phyloP scores from a whole-genome alignment of 192 early-diverging fungal genomes.

The Podila minutissima region DNA sequence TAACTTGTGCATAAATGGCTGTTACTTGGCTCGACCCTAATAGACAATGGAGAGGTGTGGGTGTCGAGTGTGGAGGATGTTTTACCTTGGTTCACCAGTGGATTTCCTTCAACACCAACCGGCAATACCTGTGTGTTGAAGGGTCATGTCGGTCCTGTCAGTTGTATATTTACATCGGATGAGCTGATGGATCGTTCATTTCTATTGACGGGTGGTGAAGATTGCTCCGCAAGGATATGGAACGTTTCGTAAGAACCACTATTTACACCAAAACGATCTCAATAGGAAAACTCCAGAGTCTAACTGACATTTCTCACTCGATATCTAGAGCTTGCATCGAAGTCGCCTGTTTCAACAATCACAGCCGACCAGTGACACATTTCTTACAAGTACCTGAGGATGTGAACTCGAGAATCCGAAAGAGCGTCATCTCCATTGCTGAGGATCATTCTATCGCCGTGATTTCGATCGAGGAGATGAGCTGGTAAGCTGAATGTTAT shows the following conservation, averaged over 20 bases:
- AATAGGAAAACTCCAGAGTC: no score
- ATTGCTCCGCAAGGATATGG: slow-evolving; percentile 80
- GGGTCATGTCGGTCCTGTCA: slow-evolving; percentile 71
- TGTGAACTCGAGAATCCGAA: slow-evolving; percentile 52
- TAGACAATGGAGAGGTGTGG: slow-evolving; percentile 72
- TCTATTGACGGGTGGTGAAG: slow-evolving; percentile 71
- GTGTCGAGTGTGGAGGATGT: slow-evolving; percentile 50
- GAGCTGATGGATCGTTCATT: slow-evolving; percentile 55
- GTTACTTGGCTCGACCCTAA: not conserved
- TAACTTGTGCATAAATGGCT: not conserved
- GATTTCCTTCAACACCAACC: not conserved
- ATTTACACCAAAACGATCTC: not conserved
- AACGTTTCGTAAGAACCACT: slow-evolving; percentile 67
- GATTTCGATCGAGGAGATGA: slow-evolving; percentile 79
- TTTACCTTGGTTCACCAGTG: slow-evolving; percentile 6
- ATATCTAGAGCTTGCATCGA: slow-evolving; percentile 57
- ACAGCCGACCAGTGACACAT: slow-evolving; percentile 57
- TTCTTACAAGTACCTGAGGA: slow-evolving; percentile 65
- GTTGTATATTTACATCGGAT: slow-evolving; percentile 65
- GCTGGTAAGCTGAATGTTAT: slow-evolving; percentile 55
- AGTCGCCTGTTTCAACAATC: slow-evolving; percentile 68
- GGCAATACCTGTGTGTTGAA: slow-evolving; percentile 26
- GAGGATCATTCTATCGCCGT: slow-evolving; percentile 75
- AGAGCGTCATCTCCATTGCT: slow-evolving; percentile 71
- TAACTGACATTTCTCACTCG: no score